Conservation (phyloP, 768 basidiomycete species). For the Pluteus cervinus region DNA sequence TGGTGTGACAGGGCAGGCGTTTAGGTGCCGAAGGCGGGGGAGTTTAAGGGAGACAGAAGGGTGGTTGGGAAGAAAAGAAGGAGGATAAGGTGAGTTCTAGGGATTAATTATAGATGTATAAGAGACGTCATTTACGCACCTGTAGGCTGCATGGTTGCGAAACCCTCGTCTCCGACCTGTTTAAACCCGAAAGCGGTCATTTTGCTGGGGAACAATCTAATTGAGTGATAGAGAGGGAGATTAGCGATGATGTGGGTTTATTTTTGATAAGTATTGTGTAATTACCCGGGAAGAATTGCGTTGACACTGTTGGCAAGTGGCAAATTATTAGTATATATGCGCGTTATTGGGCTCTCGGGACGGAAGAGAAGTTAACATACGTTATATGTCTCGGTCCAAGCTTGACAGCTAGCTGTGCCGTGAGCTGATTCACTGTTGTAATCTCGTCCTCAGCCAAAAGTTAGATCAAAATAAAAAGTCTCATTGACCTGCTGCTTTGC, state of each 20-base stretch:
- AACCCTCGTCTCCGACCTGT: constrained; percentile 42
- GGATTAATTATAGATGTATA: too few species aligned
- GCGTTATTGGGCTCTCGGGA: constrained; percentile 7
- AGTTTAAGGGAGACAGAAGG: not conserved
- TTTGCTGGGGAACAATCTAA: constrained; percentile 72
- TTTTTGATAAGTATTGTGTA: constrained; percentile 7
- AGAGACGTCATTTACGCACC: too few species aligned
- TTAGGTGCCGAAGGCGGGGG: not conserved
- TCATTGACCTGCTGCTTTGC: constrained; percentile 71
- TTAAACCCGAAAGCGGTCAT: constrained; percentile 76
- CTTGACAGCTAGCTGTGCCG: constrained; percentile 62
- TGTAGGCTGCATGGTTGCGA: constrained; percentile 55
- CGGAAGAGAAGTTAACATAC: constrained; percentile 33
- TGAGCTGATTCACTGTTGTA: constrained; percentile 66
- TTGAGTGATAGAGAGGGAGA: not conserved
- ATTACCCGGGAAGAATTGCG: constrained; percentile 76
- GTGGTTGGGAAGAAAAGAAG: not conserved
- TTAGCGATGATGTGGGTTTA: constrained; percentile 1
- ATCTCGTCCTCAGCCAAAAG: too few species aligned
- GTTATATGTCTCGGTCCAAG: constrained; percentile 56
- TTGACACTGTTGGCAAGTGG: constrained; percentile 52
- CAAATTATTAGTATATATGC: too few species aligned
- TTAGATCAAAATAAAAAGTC: too few species aligned
- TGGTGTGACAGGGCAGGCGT: not conserved
- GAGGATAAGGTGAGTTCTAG: constrained; percentile 4